A percentile compares a stretch with the other conserved stretches of the same genome.
These are phyloP conservation scores for Ganoderma leucocontextum DNA, from an alignment of 1,284 basidiomycete genomes.

Conservation along the genomic window DNA sequence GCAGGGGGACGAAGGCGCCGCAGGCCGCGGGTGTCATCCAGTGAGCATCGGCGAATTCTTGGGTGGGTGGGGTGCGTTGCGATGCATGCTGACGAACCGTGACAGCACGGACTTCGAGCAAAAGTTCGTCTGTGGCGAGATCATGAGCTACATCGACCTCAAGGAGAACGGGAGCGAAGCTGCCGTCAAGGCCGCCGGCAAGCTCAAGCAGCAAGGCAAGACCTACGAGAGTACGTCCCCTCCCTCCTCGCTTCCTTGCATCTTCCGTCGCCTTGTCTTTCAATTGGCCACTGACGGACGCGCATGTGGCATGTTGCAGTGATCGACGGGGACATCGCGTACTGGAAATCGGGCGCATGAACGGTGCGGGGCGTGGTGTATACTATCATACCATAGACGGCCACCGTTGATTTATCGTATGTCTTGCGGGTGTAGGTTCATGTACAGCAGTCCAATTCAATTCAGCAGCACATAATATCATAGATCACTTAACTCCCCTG, in stretches of 20 bases:
- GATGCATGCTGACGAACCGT: background rate
- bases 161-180: conserved; percentile 92
- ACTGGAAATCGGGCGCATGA: conserved; percentile 75
- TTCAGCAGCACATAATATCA: background rate
- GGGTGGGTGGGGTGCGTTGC: background rate
- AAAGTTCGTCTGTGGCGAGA: conserved; percentile 99
- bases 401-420: conserved; percentile 11
- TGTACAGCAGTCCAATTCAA: conserved; percentile 29
- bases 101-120: conserved; percentile 91
- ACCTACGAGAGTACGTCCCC: conserved; percentile 85
- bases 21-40: conserved; percentile 99
- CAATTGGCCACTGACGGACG: background rate
- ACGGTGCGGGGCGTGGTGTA: background rate
- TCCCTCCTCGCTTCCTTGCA: background rate
- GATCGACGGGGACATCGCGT: conserved; percentile 86
- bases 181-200: conserved; percentile 95
- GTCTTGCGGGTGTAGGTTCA: conserved; percentile 28
- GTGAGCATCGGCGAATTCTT: conserved; percentile 54
- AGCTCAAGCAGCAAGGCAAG: conserved; percentile 96
- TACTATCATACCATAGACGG: conserved; percentile 14
- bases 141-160: conserved; percentile 93
- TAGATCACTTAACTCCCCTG: background rate
- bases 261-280: background rate
- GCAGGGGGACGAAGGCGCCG: conserved; percentile 93
- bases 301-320: conserved; percentile 50